Base-by-base conservation (phyloP, 805 yeast species). In the Saturnispora serradocipensis region DNA sequence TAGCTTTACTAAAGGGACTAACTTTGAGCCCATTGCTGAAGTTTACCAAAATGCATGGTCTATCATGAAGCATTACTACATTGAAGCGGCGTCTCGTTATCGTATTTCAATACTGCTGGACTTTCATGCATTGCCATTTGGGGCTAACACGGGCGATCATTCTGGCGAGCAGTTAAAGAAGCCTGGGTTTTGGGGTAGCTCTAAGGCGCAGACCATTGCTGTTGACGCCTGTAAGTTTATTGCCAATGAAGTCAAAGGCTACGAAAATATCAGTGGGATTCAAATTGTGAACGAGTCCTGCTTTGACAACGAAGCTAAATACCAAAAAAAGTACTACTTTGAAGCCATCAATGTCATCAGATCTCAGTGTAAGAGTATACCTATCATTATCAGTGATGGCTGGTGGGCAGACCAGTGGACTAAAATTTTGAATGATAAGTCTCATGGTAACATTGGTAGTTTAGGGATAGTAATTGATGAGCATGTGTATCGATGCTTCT, bases 341-440 rank as follows among this genome's bases (percentile, higher is more conserved):
- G 75, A 77, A 18, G 95, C 95, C 0, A 70, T 80, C 36, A 70
- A 72, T 34, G 73, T 75, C 40, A 82, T 91, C 43, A 72, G 91
- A 30, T 63, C 66, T 20, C 70, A 72, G 15, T 84, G 87, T 61
- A 46, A 65, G 1, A 66, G 66, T 2, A 67, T 88, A 34, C 96
- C 96, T 0, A 72, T 91, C 5, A 70, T 86, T 16, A 85, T 91
- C 35, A 87, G 96, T 2, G 98, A 91, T 64, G 96, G 96, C 3
- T 93, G 98, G 98, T 84, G 88, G 82, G 77, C 93, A 5, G 77
- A 77, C 56, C 86, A 80, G 62, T 87, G 89, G 87, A 82, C 75
- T 24, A 71, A 80, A 54, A 86, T 85, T 82, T 65, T 88, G 8
- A 55, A 60, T 43, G 75, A 74, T 47, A 62, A 68, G 34, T 74